A percentile compares a stretch with the other conserved stretches of the same genome.
Evolutionary conservation across 768 basidiomycete genomes (phyloP).

Genomic region (Dacryopinax primogenitus): DNA sequence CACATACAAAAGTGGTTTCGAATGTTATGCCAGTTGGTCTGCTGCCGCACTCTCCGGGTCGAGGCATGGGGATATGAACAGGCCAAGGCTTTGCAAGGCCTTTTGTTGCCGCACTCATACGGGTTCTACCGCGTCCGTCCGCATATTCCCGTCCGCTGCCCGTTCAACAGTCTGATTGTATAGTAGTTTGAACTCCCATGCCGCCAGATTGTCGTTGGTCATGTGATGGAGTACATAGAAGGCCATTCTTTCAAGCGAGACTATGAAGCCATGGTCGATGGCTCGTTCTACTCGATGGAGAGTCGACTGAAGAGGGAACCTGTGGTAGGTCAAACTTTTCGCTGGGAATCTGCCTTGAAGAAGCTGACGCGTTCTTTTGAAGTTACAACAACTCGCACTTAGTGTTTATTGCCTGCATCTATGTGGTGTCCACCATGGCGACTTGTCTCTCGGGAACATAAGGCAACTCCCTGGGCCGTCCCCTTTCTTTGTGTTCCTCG

Average conservation of each 20-base stretch:
- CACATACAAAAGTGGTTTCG: not conserved
- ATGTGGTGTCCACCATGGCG: no score
- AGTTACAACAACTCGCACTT: no score
- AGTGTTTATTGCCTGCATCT: no score
- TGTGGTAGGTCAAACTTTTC: not conserved
- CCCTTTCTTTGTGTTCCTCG: no score
- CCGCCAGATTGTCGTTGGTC: not conserved
- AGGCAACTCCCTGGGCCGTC: no score
- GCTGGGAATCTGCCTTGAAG: no score
- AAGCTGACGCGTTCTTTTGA: no score
- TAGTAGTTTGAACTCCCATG: not conserved
- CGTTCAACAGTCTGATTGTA: not conserved
- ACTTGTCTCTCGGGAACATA: no score
- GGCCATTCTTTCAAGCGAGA: not conserved
- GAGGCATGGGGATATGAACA: not conserved
- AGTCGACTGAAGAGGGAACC: not conserved
- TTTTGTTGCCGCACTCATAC: not conserved
- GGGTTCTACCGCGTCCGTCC: not conserved
- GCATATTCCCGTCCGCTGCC: not conserved
- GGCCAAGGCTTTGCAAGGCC: not conserved
- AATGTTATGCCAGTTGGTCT: not conserved
- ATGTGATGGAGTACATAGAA: not conserved
- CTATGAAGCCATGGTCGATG: not conserved
- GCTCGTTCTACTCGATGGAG: not conserved
- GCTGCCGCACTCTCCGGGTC: not conserved